Evolutionary conservation across 2,329 filamentous ascomycete species (phyloP).

Genomic region (Paradendryphiella salina): DNA sequence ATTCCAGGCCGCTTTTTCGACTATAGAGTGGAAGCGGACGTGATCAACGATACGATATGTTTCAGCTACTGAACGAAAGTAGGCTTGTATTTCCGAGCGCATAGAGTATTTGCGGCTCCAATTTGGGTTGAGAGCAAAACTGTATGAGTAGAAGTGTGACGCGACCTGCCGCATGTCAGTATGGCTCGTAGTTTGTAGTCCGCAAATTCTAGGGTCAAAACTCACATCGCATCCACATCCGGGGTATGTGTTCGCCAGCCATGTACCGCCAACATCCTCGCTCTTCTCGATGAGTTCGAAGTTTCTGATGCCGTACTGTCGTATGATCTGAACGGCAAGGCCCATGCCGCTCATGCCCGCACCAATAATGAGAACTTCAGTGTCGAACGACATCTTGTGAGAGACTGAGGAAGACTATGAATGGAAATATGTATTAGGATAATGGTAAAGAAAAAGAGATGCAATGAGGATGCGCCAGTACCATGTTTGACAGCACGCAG

Average conservation of each 20-base stretch:
- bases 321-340: conserved; percentile 52
- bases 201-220: neutral
- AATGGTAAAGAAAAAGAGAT: neutral
- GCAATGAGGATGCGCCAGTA: neutral
- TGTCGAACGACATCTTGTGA: conserved; percentile 44
- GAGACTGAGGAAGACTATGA: neutral
- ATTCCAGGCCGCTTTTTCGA: conserved; percentile 52
- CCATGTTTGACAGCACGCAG: neutral
- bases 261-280: conserved; percentile 44
- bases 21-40: conserved; percentile 51
- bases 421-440: neutral
- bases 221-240: conserved; percentile 43
- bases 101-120: conserved; percentile 63
- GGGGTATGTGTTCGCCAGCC: conserved; percentile 41
- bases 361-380: conserved; percentile 56
- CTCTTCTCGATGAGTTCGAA: conserved; percentile 54
- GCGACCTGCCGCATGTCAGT: conserved; percentile 27
- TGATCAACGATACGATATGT: conserved; percentile 46
- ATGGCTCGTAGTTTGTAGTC: neutral
- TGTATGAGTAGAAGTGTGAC: conserved; percentile 64
- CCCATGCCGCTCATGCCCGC: conserved; percentile 54
- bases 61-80: conserved; percentile 50
- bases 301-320: conserved; percentile 44
- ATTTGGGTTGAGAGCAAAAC: conserved; percentile 61
- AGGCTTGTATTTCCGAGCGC: conserved; percentile 60